Base-by-base conservation (phyloP, 768 basidiomycete genomes). In the Calocera viscosa region DNA sequence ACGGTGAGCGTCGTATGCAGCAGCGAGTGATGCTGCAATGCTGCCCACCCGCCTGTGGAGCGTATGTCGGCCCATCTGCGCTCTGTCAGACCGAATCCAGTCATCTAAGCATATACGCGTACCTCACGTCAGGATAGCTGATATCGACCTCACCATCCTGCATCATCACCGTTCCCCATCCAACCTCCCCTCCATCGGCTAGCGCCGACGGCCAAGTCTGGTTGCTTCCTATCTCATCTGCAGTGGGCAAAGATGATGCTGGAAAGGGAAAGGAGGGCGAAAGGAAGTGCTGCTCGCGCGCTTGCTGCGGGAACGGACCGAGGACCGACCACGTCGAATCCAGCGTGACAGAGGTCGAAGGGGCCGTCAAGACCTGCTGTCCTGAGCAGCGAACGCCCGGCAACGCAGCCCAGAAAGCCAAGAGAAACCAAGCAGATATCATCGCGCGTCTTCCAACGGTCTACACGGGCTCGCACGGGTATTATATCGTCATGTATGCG, bases 21-120 rank as follows among this genome's bases (percentile, higher is more conserved):
- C 33, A 92, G 76, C 8, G 83, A 80, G 71, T 91, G 85, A 71
- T 91, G 89, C 74, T 95, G 92, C 19, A 94, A 76, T 24, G 84
- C 86, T 26, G 91, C 87, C 92, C 92, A 94, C 14, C 92, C 92
- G 75, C 91, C 88, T 1, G 87, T 86, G 28, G 81, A 78, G 14
- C 91, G 85, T 65, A 94, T 79, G 64, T 81, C 79, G 33, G 81
- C 74, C 92, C 90, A 93, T 49, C 89, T 90, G 70, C 28, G 14
- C 3, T 35, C 12, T 1, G 12, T 30, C 12, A 30, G 16, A 24
- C 22, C 11, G 22, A 26, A n/a, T n/a, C 2, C 30, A 19, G 26
- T 60, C n/a, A 41, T 14, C 35, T 12, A 38, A 35, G 35, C n/a
- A 49, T 19, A 49, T 40, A 22, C 17, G 26, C 76, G 47, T 74